A percentile compares a stretch with the other conserved stretches of the same genome.
Evolutionary conservation across 371 early-diverging fungal genomes (phyloP).

Genomic region (Vavraia culicis): DNA sequence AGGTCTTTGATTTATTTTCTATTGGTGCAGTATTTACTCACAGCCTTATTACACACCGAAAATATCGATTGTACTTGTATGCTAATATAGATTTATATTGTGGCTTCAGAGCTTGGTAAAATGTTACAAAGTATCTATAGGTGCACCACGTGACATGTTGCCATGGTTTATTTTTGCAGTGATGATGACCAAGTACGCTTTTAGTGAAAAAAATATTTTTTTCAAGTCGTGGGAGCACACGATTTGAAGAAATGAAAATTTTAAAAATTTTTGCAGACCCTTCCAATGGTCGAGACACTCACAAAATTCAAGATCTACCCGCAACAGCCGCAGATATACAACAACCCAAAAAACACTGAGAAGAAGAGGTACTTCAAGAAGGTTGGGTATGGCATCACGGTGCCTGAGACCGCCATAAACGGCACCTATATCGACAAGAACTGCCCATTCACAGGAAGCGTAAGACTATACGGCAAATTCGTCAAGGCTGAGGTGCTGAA

Average conservation of each 20-base stretch:
- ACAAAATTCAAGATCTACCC: constrained; percentile 85
- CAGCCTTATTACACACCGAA: no score
- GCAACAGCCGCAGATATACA: constrained; percentile 58
- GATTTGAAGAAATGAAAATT: constrained; percentile 10
- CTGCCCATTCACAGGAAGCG: constrained; percentile 96
- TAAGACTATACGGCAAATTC: constrained; percentile 90
- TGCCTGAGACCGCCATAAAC: constrained; percentile 85
- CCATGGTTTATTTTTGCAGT: no score
- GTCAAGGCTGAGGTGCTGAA: constrained; percentile 77
- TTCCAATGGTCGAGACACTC: constrained; percentile 60
- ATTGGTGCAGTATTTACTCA: no score
- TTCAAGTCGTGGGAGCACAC: neutral
- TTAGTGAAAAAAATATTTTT: no score
- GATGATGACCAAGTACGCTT: no score
- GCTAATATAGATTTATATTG: no score
- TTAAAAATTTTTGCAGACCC: constrained; percentile 22
- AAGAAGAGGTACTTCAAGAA: constrained; percentile 69
- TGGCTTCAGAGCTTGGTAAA: no score
- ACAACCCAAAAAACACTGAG: constrained; percentile 47
- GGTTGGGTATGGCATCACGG: constrained; percentile 93
- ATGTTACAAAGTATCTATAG: no score
- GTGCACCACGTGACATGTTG: no score
- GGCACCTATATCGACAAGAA: constrained; percentile 94
- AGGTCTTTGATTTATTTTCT: no score
- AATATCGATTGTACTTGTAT: no score